A percentile compares a stretch with the other conserved stretches of the same genome.
phyloP scores from a whole-genome alignment of 352 stramenopile genomes.

The Phytophthora ramorum region DNA sequence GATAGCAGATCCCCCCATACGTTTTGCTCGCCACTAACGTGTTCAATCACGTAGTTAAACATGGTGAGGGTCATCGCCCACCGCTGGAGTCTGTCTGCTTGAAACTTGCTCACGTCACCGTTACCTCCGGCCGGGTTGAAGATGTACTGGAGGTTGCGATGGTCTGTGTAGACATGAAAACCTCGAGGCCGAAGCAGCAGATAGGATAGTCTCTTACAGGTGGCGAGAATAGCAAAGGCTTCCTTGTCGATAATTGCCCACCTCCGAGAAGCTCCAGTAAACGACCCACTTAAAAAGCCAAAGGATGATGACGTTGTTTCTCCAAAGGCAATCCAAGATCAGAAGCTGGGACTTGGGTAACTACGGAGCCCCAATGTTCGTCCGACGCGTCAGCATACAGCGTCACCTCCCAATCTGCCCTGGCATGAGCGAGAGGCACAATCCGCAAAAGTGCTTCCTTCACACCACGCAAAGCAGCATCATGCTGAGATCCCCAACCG shows the following conservation, averaged over 20 bases:
- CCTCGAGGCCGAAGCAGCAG: constrained; percentile 19
- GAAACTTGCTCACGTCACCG: not conserved
- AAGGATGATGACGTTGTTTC: constrained; percentile 1
- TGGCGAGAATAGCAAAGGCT: constrained; percentile 19
- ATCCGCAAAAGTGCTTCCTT: constrained; percentile 5
- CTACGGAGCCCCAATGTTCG: constrained; percentile 7
- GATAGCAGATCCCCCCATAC: not conserved
- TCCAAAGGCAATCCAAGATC: constrained; percentile 9
- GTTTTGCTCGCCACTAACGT: not conserved
- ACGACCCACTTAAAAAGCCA: constrained; percentile 1
- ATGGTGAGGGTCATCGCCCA: not conserved
- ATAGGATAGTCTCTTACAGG: constrained; percentile 16
- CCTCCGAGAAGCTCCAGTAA: not conserved
- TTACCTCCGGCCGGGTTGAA: constrained; percentile 8
- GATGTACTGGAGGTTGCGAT: constrained; percentile 27
- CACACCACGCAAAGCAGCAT: not conserved
- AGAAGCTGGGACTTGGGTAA: not conserved
- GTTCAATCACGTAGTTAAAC: not conserved
- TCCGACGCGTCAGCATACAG: constrained; percentile 10
- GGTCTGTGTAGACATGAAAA: constrained; percentile 33
- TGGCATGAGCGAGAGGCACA: constrained; percentile 15
- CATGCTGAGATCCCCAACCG: constrained; percentile 8
- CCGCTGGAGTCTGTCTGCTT: not conserved
- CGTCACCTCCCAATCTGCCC: not conserved
- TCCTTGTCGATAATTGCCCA: constrained; percentile 38